A percentile compares a stretch with the other conserved stretches of the same genome.
phyloP scores from a whole-genome alignment of 1,139 yeast species.

The Debaryomycetaceae sp. region DNA sequence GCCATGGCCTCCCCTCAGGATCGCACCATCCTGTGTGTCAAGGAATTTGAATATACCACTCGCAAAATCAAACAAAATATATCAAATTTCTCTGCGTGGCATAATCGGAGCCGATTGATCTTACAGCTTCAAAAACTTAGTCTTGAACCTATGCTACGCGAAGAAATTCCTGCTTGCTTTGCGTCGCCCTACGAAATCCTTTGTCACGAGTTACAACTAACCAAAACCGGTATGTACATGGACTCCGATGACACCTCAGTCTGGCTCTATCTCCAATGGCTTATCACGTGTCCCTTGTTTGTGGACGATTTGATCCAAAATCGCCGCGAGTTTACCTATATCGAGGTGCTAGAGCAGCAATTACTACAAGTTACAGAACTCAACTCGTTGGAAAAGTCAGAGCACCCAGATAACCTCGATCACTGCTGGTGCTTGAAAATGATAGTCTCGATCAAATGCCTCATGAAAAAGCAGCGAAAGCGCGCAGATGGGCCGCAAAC shows the following conservation, averaged over 20 bases:
- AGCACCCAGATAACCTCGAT: conserved; percentile 39
- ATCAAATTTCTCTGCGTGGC: conserved; percentile 95
- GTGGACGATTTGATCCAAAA: conserved; percentile 13
- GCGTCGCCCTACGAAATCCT: conserved; percentile 26
- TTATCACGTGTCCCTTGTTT: conserved; percentile 47
- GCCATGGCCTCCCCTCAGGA: conserved; percentile 1
- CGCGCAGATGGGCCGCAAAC: no score
- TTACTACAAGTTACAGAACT: conserved; percentile 36
- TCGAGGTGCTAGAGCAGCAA: conserved; percentile 28
- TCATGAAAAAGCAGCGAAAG: conserved; percentile 9
- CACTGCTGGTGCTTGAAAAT: conserved; percentile 64
- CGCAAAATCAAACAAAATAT: conserved; percentile 69
- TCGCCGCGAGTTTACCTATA: conserved; percentile 6
- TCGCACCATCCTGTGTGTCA: conserved; percentile 1
- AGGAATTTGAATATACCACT: conserved; percentile 73
- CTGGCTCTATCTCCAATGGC: conserved; percentile 86
- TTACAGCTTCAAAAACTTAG: conserved; percentile 6
- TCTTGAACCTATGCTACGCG: conserved; percentile 4
- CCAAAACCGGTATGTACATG: conserved; percentile 79
- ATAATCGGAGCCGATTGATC: conserved; percentile 67
- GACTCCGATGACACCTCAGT: conserved; percentile 92
- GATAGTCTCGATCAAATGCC: conserved; percentile 31
- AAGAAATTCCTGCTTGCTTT: conserved; percentile 9
- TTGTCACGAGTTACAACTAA: conserved; percentile 49
- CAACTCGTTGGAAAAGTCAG: conserved; percentile 49